These are phyloP conservation scores for Alternaria conjuncta DNA, from an alignment of 2,329 filamentous ascomycete genomes.

Conservation along the genomic window DNA sequence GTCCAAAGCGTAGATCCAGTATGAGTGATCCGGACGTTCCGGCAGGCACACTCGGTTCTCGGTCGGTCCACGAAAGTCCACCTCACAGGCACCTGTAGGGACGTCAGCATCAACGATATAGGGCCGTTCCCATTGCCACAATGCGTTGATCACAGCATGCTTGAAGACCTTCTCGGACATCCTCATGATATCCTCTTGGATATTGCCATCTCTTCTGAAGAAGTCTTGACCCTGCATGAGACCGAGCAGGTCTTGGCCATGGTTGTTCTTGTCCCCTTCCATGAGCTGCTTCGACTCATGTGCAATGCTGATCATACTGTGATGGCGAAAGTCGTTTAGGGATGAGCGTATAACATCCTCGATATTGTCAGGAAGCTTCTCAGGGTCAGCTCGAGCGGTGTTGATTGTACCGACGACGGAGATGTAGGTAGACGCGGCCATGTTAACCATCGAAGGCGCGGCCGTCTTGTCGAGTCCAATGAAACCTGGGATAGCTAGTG, in stretches of 20 bases:
- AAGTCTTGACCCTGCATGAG: background rate
- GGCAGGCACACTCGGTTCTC: background rate
- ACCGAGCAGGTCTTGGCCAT: background rate
- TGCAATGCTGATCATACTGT: background rate
- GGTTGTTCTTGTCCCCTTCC: background rate
- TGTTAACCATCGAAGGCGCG: background rate
- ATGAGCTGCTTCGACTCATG: background rate
- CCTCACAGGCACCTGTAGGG: background rate
- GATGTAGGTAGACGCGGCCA: background rate
- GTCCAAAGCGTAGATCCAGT: background rate
- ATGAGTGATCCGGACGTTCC: background rate
- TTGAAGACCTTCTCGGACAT: background rate
- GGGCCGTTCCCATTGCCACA: background rate
- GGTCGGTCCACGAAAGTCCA: background rate
- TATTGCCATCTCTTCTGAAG: background rate
- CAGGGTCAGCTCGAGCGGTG: background rate
- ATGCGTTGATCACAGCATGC: background rate
- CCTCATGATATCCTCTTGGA: background rate
- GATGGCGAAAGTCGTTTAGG: background rate
- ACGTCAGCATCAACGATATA: slow-evolving; percentile 1
- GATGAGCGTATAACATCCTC: background rate
- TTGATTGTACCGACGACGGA: background rate
- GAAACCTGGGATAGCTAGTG: background rate
- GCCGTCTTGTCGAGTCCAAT: background rate
- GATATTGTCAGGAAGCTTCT: background rate